A percentile compares a stretch with the other conserved stretches of the same genome.
phyloP scores from a whole-genome alignment of 176 grass and related monocot genomes.

The Triticum turgidum region DNA sequence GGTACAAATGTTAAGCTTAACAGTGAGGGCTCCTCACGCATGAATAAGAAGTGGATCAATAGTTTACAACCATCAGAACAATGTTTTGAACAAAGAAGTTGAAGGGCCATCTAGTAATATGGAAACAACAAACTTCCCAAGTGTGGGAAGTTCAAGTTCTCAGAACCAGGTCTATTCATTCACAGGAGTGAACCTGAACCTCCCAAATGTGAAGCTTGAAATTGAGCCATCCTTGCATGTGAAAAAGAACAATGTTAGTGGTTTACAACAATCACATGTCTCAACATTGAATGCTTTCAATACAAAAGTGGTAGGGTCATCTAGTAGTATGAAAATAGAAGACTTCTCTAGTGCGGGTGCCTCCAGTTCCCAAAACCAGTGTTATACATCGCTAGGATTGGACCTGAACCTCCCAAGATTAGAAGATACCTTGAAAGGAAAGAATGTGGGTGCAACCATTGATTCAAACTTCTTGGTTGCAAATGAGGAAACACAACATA shows the following conservation, averaged over 20 bases:
- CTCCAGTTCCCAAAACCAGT: constrained; percentile 25
- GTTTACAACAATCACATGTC: constrained; percentile 17
- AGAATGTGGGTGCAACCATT: constrained; percentile 24
- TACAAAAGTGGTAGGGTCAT: constrained; percentile 32
- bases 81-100: constrained; percentile 39
- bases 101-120: constrained; percentile 23
- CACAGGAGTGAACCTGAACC: constrained; percentile 29
- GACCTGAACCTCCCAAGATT: constrained; percentile 33
- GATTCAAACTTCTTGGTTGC: constrained; percentile 30
- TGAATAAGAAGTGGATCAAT: constrained; percentile 33
- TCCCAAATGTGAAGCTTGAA: constrained; percentile 33
- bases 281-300: constrained; percentile 30
- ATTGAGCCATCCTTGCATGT: constrained; percentile 2
- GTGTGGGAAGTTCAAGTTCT: constrained; percentile 9
- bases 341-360: constrained; percentile 29
- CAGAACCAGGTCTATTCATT: constrained; percentile 22
- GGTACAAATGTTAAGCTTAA: constrained; percentile 3
- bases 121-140: constrained; percentile 29
- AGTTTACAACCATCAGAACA: constrained; percentile 1
- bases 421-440: constrained; percentile 27
- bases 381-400: constrained; percentile 28
- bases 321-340: constrained; percentile 26
- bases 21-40: neutral
- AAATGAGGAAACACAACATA: constrained; percentile 23
- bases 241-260: constrained; percentile 32